Evolutionary conservation across 2,329 filamentous ascomycete genomes (phyloP).

Genomic region (Ceratocystis colombiana): DNA sequence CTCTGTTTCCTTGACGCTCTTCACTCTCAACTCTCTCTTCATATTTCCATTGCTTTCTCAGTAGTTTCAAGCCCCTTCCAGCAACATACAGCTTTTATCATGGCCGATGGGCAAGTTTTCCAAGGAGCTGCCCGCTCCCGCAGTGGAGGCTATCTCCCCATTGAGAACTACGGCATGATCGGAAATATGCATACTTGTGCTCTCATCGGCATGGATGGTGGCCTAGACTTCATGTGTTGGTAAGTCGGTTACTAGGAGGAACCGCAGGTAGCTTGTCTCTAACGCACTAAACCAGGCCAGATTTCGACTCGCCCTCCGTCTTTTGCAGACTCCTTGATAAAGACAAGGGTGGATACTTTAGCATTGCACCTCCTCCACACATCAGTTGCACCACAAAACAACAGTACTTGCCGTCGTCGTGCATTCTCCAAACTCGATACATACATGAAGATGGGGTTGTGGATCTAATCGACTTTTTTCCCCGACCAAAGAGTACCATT

Average conservation of each 20-base stretch:
- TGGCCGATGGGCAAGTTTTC: slow-evolving; percentile 14
- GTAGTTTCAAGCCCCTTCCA: background rate
- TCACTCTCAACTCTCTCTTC: background rate
- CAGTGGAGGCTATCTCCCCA: slow-evolving; percentile 45
- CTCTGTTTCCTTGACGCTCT: background rate
- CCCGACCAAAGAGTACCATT: slow-evolving; percentile 51
- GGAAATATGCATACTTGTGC: slow-evolving; percentile 73
- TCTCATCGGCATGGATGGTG: slow-evolving; percentile 62
- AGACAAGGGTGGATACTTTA: slow-evolving; percentile 63
- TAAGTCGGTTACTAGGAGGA: slow-evolving; percentile 31
- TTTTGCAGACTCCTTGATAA: slow-evolving; percentile 68
- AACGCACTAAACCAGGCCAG: slow-evolving; percentile 44
- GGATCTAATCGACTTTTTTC: slow-evolving; percentile 66
- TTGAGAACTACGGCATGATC: slow-evolving; percentile 71
- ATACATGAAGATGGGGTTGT: slow-evolving; percentile 66
- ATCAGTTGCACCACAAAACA: slow-evolving; percentile 60
- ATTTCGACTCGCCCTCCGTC: slow-evolving; percentile 67
- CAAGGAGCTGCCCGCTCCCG: slow-evolving; percentile 14
- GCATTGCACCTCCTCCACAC: slow-evolving; percentile 47
- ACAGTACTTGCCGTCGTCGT: slow-evolving; percentile 64
- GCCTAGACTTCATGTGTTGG: slow-evolving; percentile 71
- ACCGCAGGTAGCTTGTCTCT: background rate
- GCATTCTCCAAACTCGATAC: slow-evolving; percentile 67
- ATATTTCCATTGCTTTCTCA: background rate
- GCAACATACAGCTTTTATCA: background rate